These are phyloP conservation scores for Diaporthe sp. DNA, from an alignment of 2,329 filamentous ascomycete species.

Conservation along the genomic window DNA sequence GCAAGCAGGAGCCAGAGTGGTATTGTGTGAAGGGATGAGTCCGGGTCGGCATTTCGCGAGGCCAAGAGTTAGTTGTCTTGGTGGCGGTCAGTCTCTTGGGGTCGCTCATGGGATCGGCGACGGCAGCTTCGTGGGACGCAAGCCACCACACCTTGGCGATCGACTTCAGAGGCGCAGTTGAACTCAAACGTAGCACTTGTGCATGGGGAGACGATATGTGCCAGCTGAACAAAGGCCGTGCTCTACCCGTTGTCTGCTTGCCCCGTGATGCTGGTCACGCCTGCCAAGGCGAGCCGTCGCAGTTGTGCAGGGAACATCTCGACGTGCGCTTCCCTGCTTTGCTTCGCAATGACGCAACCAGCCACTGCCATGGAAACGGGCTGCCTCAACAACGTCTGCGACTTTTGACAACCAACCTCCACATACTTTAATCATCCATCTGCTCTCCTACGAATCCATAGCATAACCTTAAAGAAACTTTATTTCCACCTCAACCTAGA, in stretches of 20 bases:
- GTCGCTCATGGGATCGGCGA: neutral
- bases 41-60: too few species aligned
- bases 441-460: neutral
- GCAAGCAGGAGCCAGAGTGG: too few species aligned
- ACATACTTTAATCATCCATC: neutral
- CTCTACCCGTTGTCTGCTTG: neutral
- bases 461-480: neutral
- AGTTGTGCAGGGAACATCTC: slow-evolving; percentile 11
- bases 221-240: neutral
- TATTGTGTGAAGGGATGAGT: too few species aligned
- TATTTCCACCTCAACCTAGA: neutral
- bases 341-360: slow-evolving; percentile 31
- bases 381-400: slow-evolving; percentile 4
- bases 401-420: neutral
- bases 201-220: neutral
- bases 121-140: neutral
- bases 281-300: slow-evolving; percentile 26
- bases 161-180: neutral
- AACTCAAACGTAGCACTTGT: neutral
- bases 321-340: slow-evolving; percentile 25
- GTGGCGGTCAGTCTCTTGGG: neutral
- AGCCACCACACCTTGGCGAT: neutral
- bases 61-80: too few species aligned
- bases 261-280: slow-evolving; percentile 22
- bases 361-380: slow-evolving; percentile 9